Evolutionary conservation across 768 basidiomycete species (phyloP).

Genomic region (Calvatia gigantea): DNA sequence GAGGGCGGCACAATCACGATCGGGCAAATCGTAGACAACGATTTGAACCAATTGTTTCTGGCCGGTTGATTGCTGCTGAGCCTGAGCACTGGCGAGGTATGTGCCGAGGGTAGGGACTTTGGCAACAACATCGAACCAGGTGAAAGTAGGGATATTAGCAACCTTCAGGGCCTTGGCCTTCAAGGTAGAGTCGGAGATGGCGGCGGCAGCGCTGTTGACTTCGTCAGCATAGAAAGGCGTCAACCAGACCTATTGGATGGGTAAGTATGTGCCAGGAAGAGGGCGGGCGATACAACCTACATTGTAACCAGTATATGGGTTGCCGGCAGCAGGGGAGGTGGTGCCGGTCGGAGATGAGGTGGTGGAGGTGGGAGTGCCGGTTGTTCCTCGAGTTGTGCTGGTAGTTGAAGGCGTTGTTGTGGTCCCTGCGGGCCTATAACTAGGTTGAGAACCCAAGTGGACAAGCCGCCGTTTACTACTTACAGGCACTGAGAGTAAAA

Average conservation of each 20-base stretch:
- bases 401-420: no score
- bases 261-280: background rate
- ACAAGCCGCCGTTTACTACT: no score
- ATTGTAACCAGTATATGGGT: constrained; percentile 49
- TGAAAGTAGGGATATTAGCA: constrained; percentile 60
- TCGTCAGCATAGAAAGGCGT: constrained; percentile 56
- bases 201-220: constrained; percentile 44
- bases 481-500: constrained; percentile 43
- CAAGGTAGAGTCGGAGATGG: constrained; percentile 45
- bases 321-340: constrained; percentile 39
- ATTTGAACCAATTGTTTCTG: constrained; percentile 49
- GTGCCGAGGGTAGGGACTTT: constrained; percentile 53
- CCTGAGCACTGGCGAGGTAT: constrained; percentile 51
- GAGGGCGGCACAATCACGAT: constrained; percentile 63
- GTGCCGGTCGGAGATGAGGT: constrained; percentile 26
- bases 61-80: constrained; percentile 41
- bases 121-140: constrained; percentile 55
- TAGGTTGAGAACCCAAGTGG: no score
- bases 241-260: constrained; percentile 39
- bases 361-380: constrained; percentile 17
- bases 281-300: constrained; percentile 22
- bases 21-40: constrained; percentile 58
- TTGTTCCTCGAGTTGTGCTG: no score
- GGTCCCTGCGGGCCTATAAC: no score
- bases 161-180: constrained; percentile 49